Evolutionary conservation across 371 early-diverging fungal genomes (phyloP).

Genomic region (Rhizomucor miehei): DNA sequence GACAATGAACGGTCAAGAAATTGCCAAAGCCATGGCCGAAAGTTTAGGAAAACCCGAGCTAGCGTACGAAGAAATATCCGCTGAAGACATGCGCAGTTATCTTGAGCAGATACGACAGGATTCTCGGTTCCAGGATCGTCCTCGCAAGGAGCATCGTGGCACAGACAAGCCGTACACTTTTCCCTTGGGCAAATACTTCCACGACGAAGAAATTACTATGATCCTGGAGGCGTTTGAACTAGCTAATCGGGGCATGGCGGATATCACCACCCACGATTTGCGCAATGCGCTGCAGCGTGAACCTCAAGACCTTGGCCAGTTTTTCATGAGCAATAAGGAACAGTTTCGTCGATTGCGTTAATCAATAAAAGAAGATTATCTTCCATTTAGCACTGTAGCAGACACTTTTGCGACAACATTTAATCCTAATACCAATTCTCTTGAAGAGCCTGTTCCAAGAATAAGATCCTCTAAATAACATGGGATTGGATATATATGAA

Average conservation of each 20-base stretch:
- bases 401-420: too few species aligned
- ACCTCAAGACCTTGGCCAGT: conserved; percentile 27
- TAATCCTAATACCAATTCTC: too few species aligned
- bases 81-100: conserved; percentile 17
- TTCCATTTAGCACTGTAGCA: too few species aligned
- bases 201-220: conserved; percentile 21
- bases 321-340: conserved; percentile 34
- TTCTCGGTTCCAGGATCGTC: conserved; percentile 27
- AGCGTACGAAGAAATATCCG: conserved; percentile 10
- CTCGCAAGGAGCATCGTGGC: conserved; percentile 4
- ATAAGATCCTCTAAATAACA: too few species aligned
- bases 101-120: conserved; percentile 26
- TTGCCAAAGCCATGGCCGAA: conserved; percentile 21
- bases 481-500: too few species aligned
- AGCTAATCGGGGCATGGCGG: conserved; percentile 21
- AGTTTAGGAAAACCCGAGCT: conserved; percentile 12
- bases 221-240: conserved; percentile 27
- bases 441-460: too few species aligned
- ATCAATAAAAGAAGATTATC: too few species aligned
- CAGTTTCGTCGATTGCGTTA: conserved; percentile 31
- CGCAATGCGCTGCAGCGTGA: conserved; percentile 25
- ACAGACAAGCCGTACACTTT: conserved; percentile 17
- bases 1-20: conserved; percentile 13
- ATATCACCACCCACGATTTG: conserved; percentile 24
- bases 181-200: conserved; percentile 33